Base-by-base conservation (phyloP, 768 basidiomycete genomes). In the Pleurotus sapidus region DNA sequence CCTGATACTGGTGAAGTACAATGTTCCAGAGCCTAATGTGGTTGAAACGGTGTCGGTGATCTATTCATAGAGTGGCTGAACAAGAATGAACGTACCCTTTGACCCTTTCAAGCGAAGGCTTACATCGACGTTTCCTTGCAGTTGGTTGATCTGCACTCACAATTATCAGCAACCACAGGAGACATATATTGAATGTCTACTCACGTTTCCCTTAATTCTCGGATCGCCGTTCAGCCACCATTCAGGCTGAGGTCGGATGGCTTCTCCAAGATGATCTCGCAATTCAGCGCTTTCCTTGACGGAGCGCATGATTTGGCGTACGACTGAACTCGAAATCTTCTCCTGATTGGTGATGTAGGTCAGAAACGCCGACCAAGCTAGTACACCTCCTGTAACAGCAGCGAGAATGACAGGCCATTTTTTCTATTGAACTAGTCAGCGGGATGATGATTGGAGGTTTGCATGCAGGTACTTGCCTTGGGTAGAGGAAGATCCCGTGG, bases 1-100 rank as follows among this genome's bases (percentile, higher is more conserved):
- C 43, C 91, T 80, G 56, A 93, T 87, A 67, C 89, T 91, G 2
- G 90, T 92, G 67, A 92, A 93, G 65, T 93, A 92, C 2, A 92
- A 68, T 15, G 89, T 93, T 5, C 91, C 91, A 17, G 84, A 77
- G 18, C 82, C 89, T 91, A 17, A 17, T 60, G 14, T 40, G 25
- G 39, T 39, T 39, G 39, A 49, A 27, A 42, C 1, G 55, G 25
- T 24, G 24, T 17, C 15, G 18, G n/a, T 46, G 42, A 42, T 11
- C 18, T 34, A 34, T 30, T 30, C 30, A 34, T 11, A 11, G 30
- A 34, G 30, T 30, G 18, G 45, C n/a, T 49, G 3, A 47, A 15
- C 11, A 24, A 43, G 30, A 45, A 56, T 5, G 43, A 5, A 66
- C 75, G 46, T 20, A 84, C 90, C 83, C 74, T 78, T 83, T 43